Evolutionary conservation across 768 basidiomycete species (phyloP).

Genomic region (Mycena maculata): DNA sequence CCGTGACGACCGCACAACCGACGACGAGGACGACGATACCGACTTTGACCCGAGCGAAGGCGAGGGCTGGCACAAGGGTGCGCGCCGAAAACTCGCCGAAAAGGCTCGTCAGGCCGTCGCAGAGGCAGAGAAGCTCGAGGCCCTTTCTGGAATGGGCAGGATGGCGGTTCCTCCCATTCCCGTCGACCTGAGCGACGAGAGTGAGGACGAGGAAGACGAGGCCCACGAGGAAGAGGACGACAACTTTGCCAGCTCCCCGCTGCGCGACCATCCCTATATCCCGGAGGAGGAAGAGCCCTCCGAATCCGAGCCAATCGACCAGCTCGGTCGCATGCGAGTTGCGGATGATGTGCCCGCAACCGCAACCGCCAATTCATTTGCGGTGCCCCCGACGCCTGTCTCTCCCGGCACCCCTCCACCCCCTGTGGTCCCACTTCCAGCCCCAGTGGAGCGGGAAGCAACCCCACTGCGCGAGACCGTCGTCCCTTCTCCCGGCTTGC

Average conservation of each 20-base stretch:
- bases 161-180: constrained; percentile 72
- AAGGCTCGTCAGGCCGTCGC: constrained; percentile 73
- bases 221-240: constrained; percentile 61
- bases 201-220: constrained; percentile 72
- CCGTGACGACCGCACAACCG: constrained; percentile 66
- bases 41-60: constrained; percentile 60
- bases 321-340: constrained; percentile 35
- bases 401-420: constrained; percentile 43
- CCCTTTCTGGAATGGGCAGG: constrained; percentile 46
- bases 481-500: constrained; percentile 40
- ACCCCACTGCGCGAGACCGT: constrained; percentile 45
- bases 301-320: constrained; percentile 38
- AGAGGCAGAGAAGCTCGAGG: constrained; percentile 63
- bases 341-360: constrained; percentile 50
- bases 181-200: constrained; percentile 84
- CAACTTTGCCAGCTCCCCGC: constrained; percentile 52
- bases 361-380: constrained; percentile 38
- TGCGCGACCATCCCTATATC: constrained; percentile 68
- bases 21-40: constrained; percentile 66
- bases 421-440: constrained; percentile 44
- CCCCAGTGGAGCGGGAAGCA: constrained; percentile 39
- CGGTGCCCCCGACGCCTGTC: constrained; percentile 40
- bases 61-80: constrained; percentile 74
- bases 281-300: constrained; percentile 76
- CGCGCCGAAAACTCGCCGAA: constrained; percentile 75